These are phyloP conservation scores for Apiotrichum laibachii DNA, from an alignment of 1,284 basidiomycete species.

Conservation along the genomic window DNA sequence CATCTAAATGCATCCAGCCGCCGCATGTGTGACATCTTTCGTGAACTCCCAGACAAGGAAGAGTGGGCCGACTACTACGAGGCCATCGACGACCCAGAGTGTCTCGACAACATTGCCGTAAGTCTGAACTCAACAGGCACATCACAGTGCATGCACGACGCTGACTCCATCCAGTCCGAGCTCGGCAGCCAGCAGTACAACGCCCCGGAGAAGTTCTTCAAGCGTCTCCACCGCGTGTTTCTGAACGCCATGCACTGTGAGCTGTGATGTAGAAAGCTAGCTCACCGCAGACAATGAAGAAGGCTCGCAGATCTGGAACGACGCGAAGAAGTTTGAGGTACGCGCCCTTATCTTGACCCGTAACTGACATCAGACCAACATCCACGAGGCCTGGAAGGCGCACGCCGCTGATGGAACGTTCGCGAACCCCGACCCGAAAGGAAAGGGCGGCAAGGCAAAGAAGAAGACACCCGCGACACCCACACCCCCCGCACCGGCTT, in stretches of 20 bases:
- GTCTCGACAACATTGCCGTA: slow-evolving; percentile 46
- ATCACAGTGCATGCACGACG: neutral
- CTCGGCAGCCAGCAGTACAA: slow-evolving; percentile 33
- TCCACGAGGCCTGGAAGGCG: slow-evolving; percentile 34
- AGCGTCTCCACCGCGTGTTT: slow-evolving; percentile 49
- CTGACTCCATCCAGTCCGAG: slow-evolving; percentile 22
- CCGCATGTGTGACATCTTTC: slow-evolving; percentile 39
- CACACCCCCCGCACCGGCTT: neutral
- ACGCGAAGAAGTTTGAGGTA: slow-evolving; percentile 46
- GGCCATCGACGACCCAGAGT: slow-evolving; percentile 48
- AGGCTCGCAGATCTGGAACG: slow-evolving; percentile 39
- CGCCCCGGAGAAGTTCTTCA: slow-evolving; percentile 44
- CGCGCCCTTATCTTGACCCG: neutral
- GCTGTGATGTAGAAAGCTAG: neutral
- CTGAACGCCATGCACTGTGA: slow-evolving; percentile 51
- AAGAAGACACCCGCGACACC: slow-evolving; percentile 8
- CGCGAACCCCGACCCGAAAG: slow-evolving; percentile 21
- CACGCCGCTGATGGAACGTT: slow-evolving; percentile 26
- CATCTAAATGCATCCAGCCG: slow-evolving; percentile 25
- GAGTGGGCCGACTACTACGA: slow-evolving; percentile 47
- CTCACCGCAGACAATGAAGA: slow-evolving; percentile 47
- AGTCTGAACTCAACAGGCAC: slow-evolving; percentile 12
- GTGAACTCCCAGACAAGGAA: slow-evolving; percentile 39
- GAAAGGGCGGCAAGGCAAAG: slow-evolving; percentile 10
- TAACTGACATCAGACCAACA: slow-evolving; percentile 26